Conservation (phyloP, 371 early-diverging fungal genomes). For the Mucor racemosus region DNA sequence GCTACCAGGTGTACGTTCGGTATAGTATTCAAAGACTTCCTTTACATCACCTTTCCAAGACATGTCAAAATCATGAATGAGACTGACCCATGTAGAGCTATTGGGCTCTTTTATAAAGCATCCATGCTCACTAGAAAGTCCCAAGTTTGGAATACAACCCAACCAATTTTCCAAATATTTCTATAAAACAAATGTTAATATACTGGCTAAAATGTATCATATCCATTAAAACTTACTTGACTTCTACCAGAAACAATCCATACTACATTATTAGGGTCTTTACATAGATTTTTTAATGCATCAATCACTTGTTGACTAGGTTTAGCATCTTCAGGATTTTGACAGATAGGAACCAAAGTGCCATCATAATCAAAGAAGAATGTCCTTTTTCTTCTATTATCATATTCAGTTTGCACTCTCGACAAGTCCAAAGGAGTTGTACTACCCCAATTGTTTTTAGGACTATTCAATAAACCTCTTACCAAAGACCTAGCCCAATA, state of each 20-base stretch:
- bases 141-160: conserved; percentile 75
- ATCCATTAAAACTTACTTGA: conserved; percentile 53
- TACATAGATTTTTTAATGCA: conserved; percentile 61
- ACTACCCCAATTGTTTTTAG: conserved; percentile 48
- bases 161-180: conserved; percentile 81
- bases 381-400: conserved; percentile 61
- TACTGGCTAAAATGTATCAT: neutral
- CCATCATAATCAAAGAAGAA: conserved; percentile 91
- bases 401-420: conserved; percentile 53
- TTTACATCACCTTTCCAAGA: conserved; percentile 80
- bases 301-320: conserved; percentile 69
- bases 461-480: conserved; percentile 52
- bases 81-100: conserved; percentile 65
- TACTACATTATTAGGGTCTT: conserved; percentile 81
- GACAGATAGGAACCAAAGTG: conserved; percentile 72
- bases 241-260: conserved; percentile 94
- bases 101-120: conserved; percentile 62
- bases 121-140: conserved; percentile 75
- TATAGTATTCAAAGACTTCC: conserved; percentile 83
- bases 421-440: conserved; percentile 68
- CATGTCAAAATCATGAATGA: conserved; percentile 76
- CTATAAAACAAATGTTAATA: conserved; percentile 41
- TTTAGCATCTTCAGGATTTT: conserved; percentile 69
- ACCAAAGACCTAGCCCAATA: conserved; percentile 92
- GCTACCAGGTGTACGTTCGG: conserved; percentile 82